phyloP scores from a whole-genome alignment of 1,139 yeast species.

The Debaryomyces nepalensis region DNA sequence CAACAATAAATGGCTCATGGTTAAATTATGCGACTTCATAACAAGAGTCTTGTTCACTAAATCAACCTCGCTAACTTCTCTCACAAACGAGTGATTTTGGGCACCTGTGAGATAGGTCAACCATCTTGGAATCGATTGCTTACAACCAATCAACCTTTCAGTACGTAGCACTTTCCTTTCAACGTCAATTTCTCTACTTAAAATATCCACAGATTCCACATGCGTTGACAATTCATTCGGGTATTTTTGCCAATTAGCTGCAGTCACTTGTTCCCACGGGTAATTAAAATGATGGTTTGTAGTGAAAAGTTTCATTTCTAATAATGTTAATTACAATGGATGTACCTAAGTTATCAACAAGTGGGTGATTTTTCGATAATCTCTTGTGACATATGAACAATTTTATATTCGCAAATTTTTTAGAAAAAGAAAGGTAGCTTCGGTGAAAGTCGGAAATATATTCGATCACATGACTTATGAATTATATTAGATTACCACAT shows the following conservation, averaged over 20 bases:
- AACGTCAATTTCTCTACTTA: conserved; percentile 69
- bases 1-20: conserved; percentile 74
- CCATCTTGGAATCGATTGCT: conserved; percentile 90
- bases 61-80: conserved; percentile 90
- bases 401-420: conserved; percentile 5
- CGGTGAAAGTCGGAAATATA: conserved; percentile 7
- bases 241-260: conserved; percentile 96
- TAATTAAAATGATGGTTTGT: conserved; percentile 72
- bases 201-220: conserved; percentile 92
- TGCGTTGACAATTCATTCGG: conserved; percentile 93
- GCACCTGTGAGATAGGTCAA: conserved; percentile 75
- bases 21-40: conserved; percentile 85
- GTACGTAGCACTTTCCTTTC: conserved; percentile 65
- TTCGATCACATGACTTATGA: not conserved
- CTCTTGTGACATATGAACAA: conserved; percentile 6
- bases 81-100: conserved; percentile 72
- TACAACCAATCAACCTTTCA: conserved; percentile 87
- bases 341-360: not conserved
- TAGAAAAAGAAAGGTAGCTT: conserved; percentile 4
- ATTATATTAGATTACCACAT: too few species aligned
- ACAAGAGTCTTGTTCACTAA: conserved; percentile 64
- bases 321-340: not conserved
- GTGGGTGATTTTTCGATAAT: not conserved
- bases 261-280: conserved; percentile 93
- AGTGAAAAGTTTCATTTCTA: conserved; percentile 74